These are phyloP conservation scores for Chrysosphaeria jannelii DNA, from an alignment of 2,329 filamentous ascomycete species.

Conservation along the genomic window DNA sequence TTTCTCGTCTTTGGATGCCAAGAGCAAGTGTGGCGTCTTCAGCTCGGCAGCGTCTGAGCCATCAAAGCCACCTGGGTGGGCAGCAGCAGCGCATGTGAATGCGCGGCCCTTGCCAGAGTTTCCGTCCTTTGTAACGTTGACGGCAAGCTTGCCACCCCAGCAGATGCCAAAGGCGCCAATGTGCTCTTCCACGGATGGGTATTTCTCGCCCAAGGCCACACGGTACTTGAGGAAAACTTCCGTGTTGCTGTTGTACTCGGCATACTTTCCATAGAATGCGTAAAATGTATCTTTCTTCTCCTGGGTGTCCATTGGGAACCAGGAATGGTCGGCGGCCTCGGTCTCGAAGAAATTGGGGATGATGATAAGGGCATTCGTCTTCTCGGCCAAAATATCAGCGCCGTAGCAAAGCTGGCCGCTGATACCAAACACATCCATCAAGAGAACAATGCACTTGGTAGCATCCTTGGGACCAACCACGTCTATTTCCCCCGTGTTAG, in stretches of 20 bases:
- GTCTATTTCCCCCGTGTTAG: too few species aligned
- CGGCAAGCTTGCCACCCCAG: conserved; percentile 17
- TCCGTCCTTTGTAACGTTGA: conserved; percentile 10
- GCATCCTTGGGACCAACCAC: conserved; percentile 9
- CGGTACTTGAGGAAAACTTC: conserved; percentile 9
- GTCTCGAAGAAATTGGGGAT: conserved; percentile 14
- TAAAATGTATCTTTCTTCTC: conserved; percentile 11
- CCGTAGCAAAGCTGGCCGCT: conserved; percentile 16
- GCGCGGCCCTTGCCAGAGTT: conserved; percentile 9
- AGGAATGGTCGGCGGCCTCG: conserved; percentile 7
- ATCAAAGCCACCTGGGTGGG: conserved; percentile 9
- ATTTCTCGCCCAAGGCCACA: conserved; percentile 8
- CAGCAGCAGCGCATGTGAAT: conserved; percentile 10
- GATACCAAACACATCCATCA: conserved; percentile 19
- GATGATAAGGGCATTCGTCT: conserved; percentile 11
- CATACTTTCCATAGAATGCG: conserved; percentile 5
- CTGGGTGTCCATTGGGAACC: conserved; percentile 13
- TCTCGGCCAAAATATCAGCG: conserved; percentile 13
- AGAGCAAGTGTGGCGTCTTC: conserved; percentile 16
- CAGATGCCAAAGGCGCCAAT: conserved; percentile 16
- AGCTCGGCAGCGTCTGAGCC: conserved; percentile 13
- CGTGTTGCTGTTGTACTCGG: conserved; percentile 7
- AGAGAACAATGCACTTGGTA: conserved; percentile 12
- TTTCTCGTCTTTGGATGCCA: conserved; percentile 19
- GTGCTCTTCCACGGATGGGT: conserved; percentile 11